Percentiles rank a stretch among this genome's conserved stretches.
These are phyloP conservation scores for Heteromeles arbutifolia DNA, from an alignment of 306 rosid species.

Conservation along the genomic window DNA sequence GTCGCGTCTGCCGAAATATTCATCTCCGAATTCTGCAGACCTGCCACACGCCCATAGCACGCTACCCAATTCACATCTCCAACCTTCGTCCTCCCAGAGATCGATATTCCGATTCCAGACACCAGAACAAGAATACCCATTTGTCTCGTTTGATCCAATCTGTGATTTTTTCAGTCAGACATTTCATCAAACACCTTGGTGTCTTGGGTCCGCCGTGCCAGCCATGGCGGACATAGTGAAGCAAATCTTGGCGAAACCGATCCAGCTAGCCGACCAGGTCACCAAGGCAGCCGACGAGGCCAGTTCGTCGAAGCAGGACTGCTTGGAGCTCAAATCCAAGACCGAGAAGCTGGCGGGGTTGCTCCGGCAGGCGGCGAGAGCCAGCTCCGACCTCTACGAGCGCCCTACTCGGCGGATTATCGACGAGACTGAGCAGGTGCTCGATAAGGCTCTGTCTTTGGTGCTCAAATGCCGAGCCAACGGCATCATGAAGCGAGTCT, in stretches of 20 bases:
- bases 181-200: not conserved
- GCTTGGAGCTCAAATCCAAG: slow-evolving; percentile 62
- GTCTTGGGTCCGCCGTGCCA: slow-evolving; percentile 22
- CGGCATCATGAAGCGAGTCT: slow-evolving; percentile 70
- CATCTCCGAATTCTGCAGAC: not conserved
- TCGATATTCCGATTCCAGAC: slow-evolving; percentile 9
- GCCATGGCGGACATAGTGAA: slow-evolving; percentile 79
- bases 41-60: not conserved
- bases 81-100: slow-evolving; percentile 6
- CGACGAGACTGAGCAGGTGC: slow-evolving; percentile 68
- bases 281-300: slow-evolving; percentile 67
- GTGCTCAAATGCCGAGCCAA: slow-evolving; percentile 62
- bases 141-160: slow-evolving; percentile 10
- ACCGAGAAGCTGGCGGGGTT: slow-evolving; percentile 69
- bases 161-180: not conserved
- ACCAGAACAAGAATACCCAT: not conserved
- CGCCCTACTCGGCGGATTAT: slow-evolving; percentile 81
- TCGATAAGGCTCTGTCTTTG: slow-evolving; percentile 51
- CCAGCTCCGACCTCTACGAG: slow-evolving; percentile 81
- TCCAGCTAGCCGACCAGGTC: slow-evolving; percentile 76
- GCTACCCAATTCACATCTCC: not conserved
- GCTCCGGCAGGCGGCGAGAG: slow-evolving; percentile 84
- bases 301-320: slow-evolving; percentile 56
- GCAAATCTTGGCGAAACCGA: slow-evolving; percentile 62
- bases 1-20: not conserved